Percentiles rank a stretch among this genome's conserved stretches.
Conservation (phyloP, 2,329 filamentous ascomycete species). For the Penicillium nordicum region DNA sequence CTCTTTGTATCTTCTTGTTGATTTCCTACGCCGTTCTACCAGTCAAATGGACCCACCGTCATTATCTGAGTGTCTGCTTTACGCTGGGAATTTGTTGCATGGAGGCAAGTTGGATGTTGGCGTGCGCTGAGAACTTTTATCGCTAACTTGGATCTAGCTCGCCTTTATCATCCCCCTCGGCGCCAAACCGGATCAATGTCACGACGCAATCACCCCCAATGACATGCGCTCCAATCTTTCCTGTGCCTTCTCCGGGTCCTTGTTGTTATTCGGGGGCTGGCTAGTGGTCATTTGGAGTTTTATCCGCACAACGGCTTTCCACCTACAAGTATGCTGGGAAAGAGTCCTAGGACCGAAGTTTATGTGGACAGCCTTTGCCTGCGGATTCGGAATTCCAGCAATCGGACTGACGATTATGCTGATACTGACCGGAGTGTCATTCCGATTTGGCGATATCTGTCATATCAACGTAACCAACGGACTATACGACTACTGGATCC, state of each 20-base stretch:
- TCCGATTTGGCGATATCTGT: conserved; percentile 85
- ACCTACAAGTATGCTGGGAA: conserved; percentile 98
- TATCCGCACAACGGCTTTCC: conserved; percentile 81
- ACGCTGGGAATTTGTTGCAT: conserved; percentile 72
- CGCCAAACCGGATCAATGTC: conserved; percentile 74
- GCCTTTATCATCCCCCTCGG: conserved; percentile 88
- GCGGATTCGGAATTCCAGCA: conserved; percentile 80
- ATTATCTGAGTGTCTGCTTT: conserved; percentile 89
- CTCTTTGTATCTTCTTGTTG: conserved; percentile 71
- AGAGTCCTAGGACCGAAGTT: conserved; percentile 82
- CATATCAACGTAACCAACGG: conserved; percentile 91
- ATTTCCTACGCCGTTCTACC: conserved; percentile 77
- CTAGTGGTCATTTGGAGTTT: conserved; percentile 83
- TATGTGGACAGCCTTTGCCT: conserved; percentile 76
- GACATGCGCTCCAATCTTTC: conserved; percentile 79
- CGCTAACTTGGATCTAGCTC: conserved; percentile 52
- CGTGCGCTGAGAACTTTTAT: background rate
- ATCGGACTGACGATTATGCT: conserved; percentile 73
- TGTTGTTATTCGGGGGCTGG: conserved; percentile 83
- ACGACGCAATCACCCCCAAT: conserved; percentile 85
- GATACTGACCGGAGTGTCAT: conserved; percentile 85
- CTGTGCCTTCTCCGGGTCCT: conserved; percentile 83
- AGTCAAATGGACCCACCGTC: conserved; percentile 82
- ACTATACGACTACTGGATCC: conserved; percentile 84
- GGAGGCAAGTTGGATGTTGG: conserved; percentile 58